Evolutionary conservation across 257 asterid genomes (phyloP).

Genomic region (Solanum tarapatanum): DNA sequence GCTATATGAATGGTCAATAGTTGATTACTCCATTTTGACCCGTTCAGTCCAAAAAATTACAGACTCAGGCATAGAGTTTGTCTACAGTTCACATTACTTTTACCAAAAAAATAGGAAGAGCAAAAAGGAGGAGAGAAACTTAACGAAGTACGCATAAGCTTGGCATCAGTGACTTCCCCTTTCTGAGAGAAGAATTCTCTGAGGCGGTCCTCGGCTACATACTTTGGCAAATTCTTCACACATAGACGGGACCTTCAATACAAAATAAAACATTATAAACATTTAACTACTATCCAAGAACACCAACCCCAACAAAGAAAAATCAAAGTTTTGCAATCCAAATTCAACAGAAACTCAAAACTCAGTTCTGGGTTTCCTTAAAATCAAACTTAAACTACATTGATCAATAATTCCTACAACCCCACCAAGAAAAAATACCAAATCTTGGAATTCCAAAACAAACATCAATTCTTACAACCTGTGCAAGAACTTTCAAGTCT

Average conservation of each 20-base stretch:
- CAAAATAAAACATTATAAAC: neutral
- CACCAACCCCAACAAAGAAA: neutral
- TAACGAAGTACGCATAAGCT: constrained; percentile 85
- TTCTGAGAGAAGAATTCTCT: constrained; percentile 78
- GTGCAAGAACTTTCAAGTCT: neutral
- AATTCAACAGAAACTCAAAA: neutral
- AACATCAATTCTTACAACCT: neutral
- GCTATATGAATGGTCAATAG: neutral
- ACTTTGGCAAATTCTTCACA: constrained; percentile 77
- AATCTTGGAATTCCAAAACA: neutral
- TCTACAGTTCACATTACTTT: neutral
- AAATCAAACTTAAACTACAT: neutral
- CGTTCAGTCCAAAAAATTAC: neutral
- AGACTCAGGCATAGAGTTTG: neutral
- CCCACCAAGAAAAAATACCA: neutral
- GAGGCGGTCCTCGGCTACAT: constrained; percentile 66
- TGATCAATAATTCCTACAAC: neutral
- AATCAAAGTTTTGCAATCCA: neutral
- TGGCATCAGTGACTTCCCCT: constrained; percentile 93
- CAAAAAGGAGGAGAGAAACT: neutral
- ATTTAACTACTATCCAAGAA: neutral
- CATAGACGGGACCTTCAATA: constrained; percentile 64
- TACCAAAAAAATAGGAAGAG: neutral
- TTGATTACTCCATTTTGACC: neutral
- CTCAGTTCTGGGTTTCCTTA: neutral